Evolutionary conservation across 208 protist species (phyloP).

Genomic region (Leishmania mexicana): DNA sequence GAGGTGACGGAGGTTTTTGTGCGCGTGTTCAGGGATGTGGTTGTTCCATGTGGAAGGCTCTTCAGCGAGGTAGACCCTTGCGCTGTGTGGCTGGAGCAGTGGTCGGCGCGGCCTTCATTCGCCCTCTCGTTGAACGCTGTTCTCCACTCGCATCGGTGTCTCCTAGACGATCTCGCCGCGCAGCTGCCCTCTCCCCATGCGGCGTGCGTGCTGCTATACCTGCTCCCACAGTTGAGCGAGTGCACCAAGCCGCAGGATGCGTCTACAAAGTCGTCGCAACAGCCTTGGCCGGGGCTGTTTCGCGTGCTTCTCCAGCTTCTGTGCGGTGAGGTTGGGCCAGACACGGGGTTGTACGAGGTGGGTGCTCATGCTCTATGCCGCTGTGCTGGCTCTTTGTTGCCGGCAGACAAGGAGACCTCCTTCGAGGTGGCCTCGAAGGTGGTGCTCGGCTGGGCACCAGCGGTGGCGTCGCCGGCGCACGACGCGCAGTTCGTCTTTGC

Average conservation of each 20-base stretch:
- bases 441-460: slow-evolving; percentile 3
- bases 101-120: slow-evolving; percentile 42
- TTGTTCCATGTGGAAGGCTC: slow-evolving; percentile 29
- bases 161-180: slow-evolving; percentile 2
- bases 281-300: slow-evolving; percentile 21
- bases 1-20: slow-evolving; percentile 44
- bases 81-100: slow-evolving; percentile 46
- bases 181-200: slow-evolving; percentile 13
- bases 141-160: neutral
- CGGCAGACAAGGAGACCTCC: neutral
- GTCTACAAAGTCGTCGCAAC: neutral
- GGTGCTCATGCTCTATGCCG: neutral
- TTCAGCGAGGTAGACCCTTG: slow-evolving; percentile 41
- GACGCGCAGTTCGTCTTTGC: slow-evolving; percentile 6
- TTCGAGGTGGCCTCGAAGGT: neutral
- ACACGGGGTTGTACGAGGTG: slow-evolving; percentile 9
- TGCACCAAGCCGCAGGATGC: neutral
- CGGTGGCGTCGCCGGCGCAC: neutral
- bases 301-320: slow-evolving; percentile 29
- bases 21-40: slow-evolving; percentile 32
- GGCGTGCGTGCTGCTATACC: slow-evolving; percentile 21
- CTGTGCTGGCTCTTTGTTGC: slow-evolving; percentile 4
- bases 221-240: slow-evolving; percentile 17
- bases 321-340: neutral
- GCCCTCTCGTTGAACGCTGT: slow-evolving; percentile 16